Base-by-base conservation (phyloP, 345 rosid species). In the Aegle marmelos region DNA sequence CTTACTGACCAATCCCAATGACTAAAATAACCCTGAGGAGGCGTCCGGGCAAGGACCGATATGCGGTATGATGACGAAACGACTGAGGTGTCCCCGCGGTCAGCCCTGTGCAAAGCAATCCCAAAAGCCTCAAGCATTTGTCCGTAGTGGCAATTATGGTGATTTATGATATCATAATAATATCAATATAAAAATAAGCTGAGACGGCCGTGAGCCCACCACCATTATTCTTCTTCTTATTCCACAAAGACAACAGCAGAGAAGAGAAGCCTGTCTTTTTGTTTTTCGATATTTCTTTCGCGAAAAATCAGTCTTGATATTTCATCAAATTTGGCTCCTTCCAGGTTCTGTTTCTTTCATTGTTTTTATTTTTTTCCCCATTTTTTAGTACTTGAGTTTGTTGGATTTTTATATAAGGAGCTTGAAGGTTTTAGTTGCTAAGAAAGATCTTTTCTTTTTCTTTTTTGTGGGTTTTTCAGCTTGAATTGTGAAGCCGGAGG, bases 141-240 rank as follows among this genome's bases (percentile, higher is more conserved):
- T 5, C 31, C 22, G 28, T 24, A 48, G 57, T 73, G 19, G 54
- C 16, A 39, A 9, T 30, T 9, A 8, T 58, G 33, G 25, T 54
- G 21, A 53, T 16, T 53, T 4, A 13, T 3, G 13, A 13, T 13
- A 45, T 45, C 4, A 45, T 45, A 3, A 53, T 53, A 17, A 53
- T 17, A 17, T 16, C 21, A 17, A 22, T 25, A 30, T 11, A 48
- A n/a, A 17, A 59, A 34, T 6, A 48, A 9, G 9, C 16, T 30
- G 36, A 79, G 72, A 76, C 82, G 84, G 81, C 85, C 70, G 34
- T 30, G 59, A 25, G 36, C 50, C 50, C 17, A 11, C 16, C 50
- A 11, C 36, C 13, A 2, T 33, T 30, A 2, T 33, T 30, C 48
- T 9, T 5, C n/a, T 24, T n/a, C 16, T 68, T 24, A 5, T 41